Conservation (phyloP, 441 rosid genomes). For the Arabidopsis hybrid region DNA sequence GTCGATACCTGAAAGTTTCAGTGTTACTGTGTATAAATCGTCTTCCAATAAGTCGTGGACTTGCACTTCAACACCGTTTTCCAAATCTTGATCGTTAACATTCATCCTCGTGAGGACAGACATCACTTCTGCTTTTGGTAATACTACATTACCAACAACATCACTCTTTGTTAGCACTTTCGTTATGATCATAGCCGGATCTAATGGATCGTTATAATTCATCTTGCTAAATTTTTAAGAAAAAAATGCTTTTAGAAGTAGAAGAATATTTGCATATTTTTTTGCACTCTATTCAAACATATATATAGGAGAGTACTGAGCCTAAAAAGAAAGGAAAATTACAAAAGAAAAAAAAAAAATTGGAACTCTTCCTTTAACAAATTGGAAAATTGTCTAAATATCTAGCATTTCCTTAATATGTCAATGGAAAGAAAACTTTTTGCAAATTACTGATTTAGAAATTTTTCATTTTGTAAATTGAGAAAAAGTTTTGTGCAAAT, state of each 20-base stretch:
- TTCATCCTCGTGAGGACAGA: not conserved
- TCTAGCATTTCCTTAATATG: not conserved
- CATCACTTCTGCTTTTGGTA: not conserved
- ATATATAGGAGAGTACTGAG: not conserved
- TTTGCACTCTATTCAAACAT: not conserved
- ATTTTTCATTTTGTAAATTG: too few species aligned
- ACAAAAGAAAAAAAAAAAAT: not conserved
- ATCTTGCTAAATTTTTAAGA: not conserved
- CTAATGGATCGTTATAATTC: not conserved
- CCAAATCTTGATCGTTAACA: not conserved
- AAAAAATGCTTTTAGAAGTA: not conserved
- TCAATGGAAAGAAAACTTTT: not conserved
- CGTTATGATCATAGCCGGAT: slow-evolving; percentile 5
- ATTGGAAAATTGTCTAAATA: not conserved
- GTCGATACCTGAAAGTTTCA: not conserved
- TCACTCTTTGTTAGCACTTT: slow-evolving; percentile 4
- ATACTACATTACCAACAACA: not conserved
- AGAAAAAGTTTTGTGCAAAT: too few species aligned
- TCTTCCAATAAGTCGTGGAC: not conserved
- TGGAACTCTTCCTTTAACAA: not conserved
- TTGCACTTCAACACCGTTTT: not conserved
- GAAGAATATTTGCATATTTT: not conserved
- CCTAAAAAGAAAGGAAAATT: not conserved
- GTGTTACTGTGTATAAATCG: not conserved
- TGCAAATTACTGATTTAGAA: not conserved